phyloP scores from a whole-genome alignment of 305 asterid species.

The Fraxinus ornus region DNA sequence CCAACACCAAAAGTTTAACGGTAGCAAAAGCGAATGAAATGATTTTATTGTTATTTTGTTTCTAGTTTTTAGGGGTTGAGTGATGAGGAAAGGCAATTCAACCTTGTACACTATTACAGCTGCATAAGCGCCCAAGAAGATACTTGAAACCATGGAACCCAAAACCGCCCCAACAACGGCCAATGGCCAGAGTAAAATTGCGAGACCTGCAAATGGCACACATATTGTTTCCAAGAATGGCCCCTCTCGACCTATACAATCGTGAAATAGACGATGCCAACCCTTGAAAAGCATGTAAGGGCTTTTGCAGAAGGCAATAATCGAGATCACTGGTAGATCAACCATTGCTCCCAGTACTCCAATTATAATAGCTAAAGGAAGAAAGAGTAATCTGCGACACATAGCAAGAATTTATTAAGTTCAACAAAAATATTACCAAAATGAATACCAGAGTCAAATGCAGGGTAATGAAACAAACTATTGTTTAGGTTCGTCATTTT shows the following conservation, averaged over 20 bases:
- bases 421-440: neutral
- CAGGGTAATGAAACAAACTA: neutral
- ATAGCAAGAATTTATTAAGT: slow-evolving; percentile 2
- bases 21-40: neutral
- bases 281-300: slow-evolving; percentile 91
- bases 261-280: slow-evolving; percentile 90
- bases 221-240: slow-evolving; percentile 98
- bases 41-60: neutral
- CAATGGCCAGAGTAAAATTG: slow-evolving; percentile 92
- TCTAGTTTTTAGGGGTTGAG: neutral
- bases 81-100: slow-evolving; percentile 19
- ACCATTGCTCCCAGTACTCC: slow-evolving; percentile 57
- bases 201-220: slow-evolving; percentile 95
- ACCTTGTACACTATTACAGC: slow-evolving; percentile 86
- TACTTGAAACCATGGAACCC: slow-evolving; percentile 73
- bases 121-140: slow-evolving; percentile 84
- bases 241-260: slow-evolving; percentile 93
- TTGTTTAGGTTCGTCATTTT: neutral
- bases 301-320: slow-evolving; percentile 65
- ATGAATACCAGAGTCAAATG: neutral
- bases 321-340: slow-evolving; percentile 59
- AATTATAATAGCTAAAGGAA: slow-evolving; percentile 63
- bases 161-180: slow-evolving; percentile 82
- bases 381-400: slow-evolving; percentile 60
- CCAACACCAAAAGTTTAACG: slow-evolving; percentile 9